A percentile compares a stretch with the other conserved stretches of the same genome.
Conservation (phyloP, 345 rosid genomes). For the Citrus trifoliata region DNA sequence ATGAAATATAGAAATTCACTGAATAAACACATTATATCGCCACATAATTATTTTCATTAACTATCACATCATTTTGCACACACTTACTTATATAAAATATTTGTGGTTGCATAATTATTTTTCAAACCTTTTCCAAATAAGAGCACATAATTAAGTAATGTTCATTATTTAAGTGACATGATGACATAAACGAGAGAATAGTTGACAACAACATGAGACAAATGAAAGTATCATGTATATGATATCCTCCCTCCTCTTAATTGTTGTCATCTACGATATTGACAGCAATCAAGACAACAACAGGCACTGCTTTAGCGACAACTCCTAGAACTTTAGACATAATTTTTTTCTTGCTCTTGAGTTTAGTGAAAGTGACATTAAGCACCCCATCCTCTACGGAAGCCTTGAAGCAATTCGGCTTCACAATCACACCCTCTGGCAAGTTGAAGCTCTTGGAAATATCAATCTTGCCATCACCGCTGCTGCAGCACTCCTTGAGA, state of each 20-base stretch:
- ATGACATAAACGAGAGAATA: too few relatives aligned
- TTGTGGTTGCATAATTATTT: too few relatives aligned
- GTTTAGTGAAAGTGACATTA: background rate
- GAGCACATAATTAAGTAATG: too few relatives aligned
- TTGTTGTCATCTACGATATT: background rate
- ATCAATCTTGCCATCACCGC: background rate
- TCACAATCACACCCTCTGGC: background rate
- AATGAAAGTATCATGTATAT: background rate
- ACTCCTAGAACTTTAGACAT: background rate
- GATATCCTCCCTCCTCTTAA: background rate
- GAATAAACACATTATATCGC: too few relatives aligned
- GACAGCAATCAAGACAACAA: background rate
- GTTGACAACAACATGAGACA: background rate
- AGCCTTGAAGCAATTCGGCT: background rate
- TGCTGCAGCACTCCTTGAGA: background rate
- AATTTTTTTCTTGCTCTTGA: background rate
- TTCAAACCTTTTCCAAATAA: too few relatives aligned
- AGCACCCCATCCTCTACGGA: background rate
- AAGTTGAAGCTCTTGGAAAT: background rate
- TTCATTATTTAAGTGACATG: too few relatives aligned
- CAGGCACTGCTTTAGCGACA: background rate
- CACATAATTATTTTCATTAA: too few relatives aligned
- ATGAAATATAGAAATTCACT: too few relatives aligned
- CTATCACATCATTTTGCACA: too few relatives aligned
- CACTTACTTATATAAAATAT: too few relatives aligned